phyloP scores from a whole-genome alignment of 2,329 filamentous ascomycete species.

The Aspergillus sp. region DNA sequence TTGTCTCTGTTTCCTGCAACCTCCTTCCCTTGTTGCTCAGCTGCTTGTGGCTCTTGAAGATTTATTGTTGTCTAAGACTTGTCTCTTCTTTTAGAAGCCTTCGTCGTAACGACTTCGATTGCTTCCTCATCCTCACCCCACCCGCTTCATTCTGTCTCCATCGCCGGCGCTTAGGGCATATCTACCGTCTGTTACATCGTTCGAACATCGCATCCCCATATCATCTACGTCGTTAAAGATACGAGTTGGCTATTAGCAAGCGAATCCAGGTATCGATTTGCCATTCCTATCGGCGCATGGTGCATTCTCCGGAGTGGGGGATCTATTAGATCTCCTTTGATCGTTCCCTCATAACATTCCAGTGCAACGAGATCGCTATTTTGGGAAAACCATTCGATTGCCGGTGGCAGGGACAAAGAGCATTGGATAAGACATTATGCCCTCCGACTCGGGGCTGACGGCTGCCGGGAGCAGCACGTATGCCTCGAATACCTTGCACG shows the following conservation, averaged over 20 bases:
- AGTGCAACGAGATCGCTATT: conserved; percentile 18
- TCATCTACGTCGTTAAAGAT: not conserved
- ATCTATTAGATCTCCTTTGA: conserved; percentile 38
- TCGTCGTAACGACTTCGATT: not conserved
- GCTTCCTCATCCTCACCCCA: conserved; percentile 1
- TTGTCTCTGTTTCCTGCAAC: too few relatives aligned
- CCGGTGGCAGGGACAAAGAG: not conserved
- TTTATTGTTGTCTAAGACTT: not conserved
- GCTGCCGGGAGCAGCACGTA: conserved; percentile 55
- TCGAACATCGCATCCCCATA: not conserved
- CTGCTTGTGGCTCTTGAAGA: too few relatives aligned
- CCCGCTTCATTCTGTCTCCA: conserved; percentile 1
- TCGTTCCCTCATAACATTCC: conserved; percentile 29
- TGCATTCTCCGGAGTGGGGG: conserved; percentile 36
- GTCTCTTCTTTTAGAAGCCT: not conserved
- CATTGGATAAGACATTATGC: conserved; percentile 18
- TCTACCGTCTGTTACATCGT: not conserved
- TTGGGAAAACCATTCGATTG: conserved; percentile 2
- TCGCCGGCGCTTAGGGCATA: not conserved
- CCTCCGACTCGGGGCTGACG: conserved; percentile 37
- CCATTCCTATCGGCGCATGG: conserved; percentile 28
- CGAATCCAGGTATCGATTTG: conserved; percentile 3
- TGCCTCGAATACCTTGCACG: conserved; percentile 52
- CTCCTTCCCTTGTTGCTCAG: too few relatives aligned
- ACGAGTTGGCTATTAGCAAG: not conserved